phyloP scores from a whole-genome alignment of 1,284 basidiomycete genomes.

The Leccinum pallidistipes region DNA sequence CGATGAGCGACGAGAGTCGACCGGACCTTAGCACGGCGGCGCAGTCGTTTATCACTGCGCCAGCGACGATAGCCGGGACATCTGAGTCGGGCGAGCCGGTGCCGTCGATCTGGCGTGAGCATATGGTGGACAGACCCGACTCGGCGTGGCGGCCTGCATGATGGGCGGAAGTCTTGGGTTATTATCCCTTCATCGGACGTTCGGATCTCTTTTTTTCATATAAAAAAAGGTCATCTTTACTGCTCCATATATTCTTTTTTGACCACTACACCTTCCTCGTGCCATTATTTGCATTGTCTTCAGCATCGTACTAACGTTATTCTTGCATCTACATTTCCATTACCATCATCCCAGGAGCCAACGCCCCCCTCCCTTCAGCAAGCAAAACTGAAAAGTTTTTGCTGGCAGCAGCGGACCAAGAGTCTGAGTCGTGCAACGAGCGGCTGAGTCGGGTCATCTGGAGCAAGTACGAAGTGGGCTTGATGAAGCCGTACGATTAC shows the following conservation, averaged over 20 bases:
- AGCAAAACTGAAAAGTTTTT: too few relatives aligned
- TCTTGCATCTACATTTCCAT: conserved; percentile 11
- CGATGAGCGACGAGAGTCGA: conserved; percentile 38
- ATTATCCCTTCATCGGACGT: conserved; percentile 7
- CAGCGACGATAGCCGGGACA: conserved; percentile 53
- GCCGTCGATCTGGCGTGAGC: conserved; percentile 41
- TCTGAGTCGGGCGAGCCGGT: conserved; percentile 38
- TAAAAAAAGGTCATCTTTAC: background rate
- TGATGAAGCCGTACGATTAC: conserved; percentile 95
- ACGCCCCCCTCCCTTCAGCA: too few relatives aligned
- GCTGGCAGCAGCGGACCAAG: conserved; percentile 89
- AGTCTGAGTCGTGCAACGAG: conserved; percentile 88
- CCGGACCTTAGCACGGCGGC: conserved; percentile 67
- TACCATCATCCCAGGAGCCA: too few relatives aligned
- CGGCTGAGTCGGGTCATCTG: conserved; percentile 90
- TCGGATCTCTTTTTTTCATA: conserved; percentile 13
- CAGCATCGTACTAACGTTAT: conserved; percentile 28
- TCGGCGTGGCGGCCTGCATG: conserved; percentile 26
- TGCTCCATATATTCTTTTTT: background rate
- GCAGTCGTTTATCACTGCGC: conserved; percentile 63
- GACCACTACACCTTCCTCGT: background rate
- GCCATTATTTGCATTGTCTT: conserved; percentile 9
- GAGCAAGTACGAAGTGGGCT: conserved; percentile 95
- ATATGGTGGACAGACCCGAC: conserved; percentile 41
- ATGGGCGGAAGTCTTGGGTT: conserved; percentile 20